Percentiles rank a stretch among this genome's conserved stretches.
These are phyloP conservation scores for Crucibulum laeve DNA, from an alignment of 768 basidiomycete species.

Conservation along the genomic window DNA sequence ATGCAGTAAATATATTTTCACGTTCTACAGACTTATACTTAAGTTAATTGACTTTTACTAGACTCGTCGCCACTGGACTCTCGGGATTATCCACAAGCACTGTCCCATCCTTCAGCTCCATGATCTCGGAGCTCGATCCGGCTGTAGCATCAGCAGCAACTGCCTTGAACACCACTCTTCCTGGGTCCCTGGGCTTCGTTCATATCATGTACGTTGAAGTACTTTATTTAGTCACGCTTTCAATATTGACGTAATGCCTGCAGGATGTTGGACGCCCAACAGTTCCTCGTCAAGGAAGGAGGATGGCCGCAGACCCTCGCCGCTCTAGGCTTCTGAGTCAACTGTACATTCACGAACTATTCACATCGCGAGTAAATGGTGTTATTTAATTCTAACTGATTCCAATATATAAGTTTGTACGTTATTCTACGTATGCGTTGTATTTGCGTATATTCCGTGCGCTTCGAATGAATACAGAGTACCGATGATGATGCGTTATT, in stretches of 20 bases:
- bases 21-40: background rate
- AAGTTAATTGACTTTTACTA: slow-evolving; percentile 6
- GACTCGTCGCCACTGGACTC: slow-evolving; percentile 22
- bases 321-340: slow-evolving; percentile 24
- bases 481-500: too few species aligned
- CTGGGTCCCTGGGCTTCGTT: slow-evolving; percentile 18
- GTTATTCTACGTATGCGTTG: too few species aligned
- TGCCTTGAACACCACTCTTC: slow-evolving; percentile 26
- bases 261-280: slow-evolving; percentile 30
- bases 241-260: background rate
- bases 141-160: slow-evolving; percentile 16
- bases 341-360: background rate
- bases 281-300: slow-evolving; percentile 26
- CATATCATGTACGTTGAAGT: slow-evolving; percentile 21
- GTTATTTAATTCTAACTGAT: background rate
- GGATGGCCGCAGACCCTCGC: slow-evolving; percentile 25
- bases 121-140: slow-evolving; percentile 24
- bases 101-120: slow-evolving; percentile 21
- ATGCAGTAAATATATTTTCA: slow-evolving; percentile 18
- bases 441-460: too few species aligned
- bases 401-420: too few species aligned
- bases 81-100: slow-evolving; percentile 20
- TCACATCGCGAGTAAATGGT: background rate
- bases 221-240: too few species aligned
- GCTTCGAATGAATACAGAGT: too few species aligned